Base-by-base conservation (phyloP, 352 stramenopile species). In the Phytophthora tubulina region DNA sequence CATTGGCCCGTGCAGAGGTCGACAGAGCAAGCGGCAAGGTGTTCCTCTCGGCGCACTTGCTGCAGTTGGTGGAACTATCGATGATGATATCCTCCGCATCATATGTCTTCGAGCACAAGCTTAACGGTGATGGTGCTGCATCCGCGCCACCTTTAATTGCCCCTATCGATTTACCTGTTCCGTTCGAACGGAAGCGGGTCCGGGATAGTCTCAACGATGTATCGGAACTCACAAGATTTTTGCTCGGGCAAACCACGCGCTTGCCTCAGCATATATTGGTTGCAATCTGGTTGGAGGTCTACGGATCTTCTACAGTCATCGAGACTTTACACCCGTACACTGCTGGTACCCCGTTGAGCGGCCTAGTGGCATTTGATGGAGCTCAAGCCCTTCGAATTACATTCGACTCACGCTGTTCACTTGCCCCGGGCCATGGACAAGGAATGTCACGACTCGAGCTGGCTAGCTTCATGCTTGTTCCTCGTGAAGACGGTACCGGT, bases 281-380 rank as follows among this genome's bases (percentile, higher is more conserved):
- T 38, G 70, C 86, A 13, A 88, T 95, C 35, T 96, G 89, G 89
- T 63, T 96, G 3, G 89, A 95, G 27, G 82, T 91, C n/a, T 93
- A 90, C 53, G 89, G 89, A 17, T 79, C 78, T 10, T 76, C 76
- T 4, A 72, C 55, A 10, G 79, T 92, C 13, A 79, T 96, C 13
- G 86, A 96, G 53, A 92, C 74, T 0, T 59, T 66, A 0, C 89
- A 96, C 38, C 89, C 89, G 61, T 96, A 93, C 53, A 31, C 70
- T 3, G 31, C 57, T 4, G 68, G 70, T 2, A 69, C 46, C 0
- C 60, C 68, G 33, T 54, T 89, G 8, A 66, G 39, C 35, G 86
- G 84, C 1, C 63, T 55, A 0, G 60, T 94, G n/a, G 38, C 72
- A 4, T 94, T 94, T 62, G 60, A 83, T 35, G 82, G 71, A 32